A percentile compares a stretch with the other conserved stretches of the same genome.
Evolutionary conservation across 768 basidiomycete genomes (phyloP).

Genomic region (Cystobasidium tubakii): DNA sequence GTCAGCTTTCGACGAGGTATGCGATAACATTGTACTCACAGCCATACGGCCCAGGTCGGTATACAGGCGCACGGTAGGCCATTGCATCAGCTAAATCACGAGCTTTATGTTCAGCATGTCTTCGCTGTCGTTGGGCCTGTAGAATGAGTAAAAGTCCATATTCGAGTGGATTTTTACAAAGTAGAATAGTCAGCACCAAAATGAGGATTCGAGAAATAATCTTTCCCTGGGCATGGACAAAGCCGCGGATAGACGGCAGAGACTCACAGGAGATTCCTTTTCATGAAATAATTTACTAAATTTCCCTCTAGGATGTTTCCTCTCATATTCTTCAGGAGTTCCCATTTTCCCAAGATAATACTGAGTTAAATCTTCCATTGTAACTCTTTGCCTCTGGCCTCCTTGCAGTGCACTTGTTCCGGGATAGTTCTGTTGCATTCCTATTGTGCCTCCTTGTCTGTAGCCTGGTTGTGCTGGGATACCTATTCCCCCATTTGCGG

Average conservation of each 20-base stretch:
- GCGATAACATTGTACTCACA: constrained; percentile 1
- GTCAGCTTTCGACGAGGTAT: neutral
- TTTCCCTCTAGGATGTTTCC: constrained; percentile 23
- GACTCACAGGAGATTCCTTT: constrained; percentile 25
- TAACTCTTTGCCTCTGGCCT: neutral
- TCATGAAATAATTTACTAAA: constrained; percentile 23
- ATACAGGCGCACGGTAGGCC: constrained; percentile 12
- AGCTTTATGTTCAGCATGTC: constrained; percentile 29
- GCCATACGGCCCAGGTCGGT: constrained; percentile 3
- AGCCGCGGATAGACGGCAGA: no score
- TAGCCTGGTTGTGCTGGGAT: neutral
- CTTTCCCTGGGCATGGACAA: no score
- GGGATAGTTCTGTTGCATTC: constrained; percentile 27
- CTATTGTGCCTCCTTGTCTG: constrained; percentile 21
- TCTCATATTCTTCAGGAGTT: constrained; percentile 33
- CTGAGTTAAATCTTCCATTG: constrained; percentile 30
- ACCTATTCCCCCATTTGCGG: neutral
- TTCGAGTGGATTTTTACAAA: no score
- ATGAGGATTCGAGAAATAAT: no score
- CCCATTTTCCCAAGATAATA: constrained; percentile 30
- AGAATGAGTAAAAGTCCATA: no score
- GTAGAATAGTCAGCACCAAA: no score
- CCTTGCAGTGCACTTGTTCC: neutral
- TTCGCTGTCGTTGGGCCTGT: constrained; percentile 13
- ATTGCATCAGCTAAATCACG: constrained; percentile 20